Evolutionary conservation across 495 filamentous ascomycete species (phyloP).

Genomic region (Cladorrhinum samala): DNA sequence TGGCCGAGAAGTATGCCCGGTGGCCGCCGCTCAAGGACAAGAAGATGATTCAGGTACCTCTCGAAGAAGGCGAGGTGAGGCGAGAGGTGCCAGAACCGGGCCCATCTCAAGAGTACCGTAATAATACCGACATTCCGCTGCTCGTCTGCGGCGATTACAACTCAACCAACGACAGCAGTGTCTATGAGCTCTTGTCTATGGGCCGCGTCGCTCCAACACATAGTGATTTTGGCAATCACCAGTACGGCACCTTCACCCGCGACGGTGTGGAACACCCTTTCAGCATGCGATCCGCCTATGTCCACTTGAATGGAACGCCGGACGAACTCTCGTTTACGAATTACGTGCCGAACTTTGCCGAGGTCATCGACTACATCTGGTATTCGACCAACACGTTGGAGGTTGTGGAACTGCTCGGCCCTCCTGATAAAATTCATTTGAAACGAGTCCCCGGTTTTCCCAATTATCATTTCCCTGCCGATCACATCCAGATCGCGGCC

Average conservation of each 20-base stretch:
- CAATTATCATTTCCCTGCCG: conserved; percentile 94
- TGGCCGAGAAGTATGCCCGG: conserved; percentile 75
- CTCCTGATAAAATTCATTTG: conserved; percentile 86
- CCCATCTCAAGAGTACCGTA: conserved; percentile 65
- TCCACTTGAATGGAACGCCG: conserved; percentile 53
- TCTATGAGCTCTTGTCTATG: conserved; percentile 78
- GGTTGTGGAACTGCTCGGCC: conserved; percentile 78
- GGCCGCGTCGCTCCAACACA: conserved; percentile 69
- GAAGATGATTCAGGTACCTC: conserved; percentile 59
- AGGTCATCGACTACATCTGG: conserved; percentile 95
- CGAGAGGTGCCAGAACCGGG: conserved; percentile 41
- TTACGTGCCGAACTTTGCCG: conserved; percentile 85
- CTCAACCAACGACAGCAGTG: conserved; percentile 72
- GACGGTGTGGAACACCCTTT: conserved; percentile 93
- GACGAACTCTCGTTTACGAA: conserved; percentile 92
- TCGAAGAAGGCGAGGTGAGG: conserved; percentile 33
- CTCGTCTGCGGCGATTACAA: conserved; percentile 96
- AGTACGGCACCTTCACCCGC: conserved; percentile 85
- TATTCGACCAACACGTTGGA: conserved; percentile 88
- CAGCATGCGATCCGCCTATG: conserved; percentile 82
- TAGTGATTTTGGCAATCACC: conserved; percentile 60
- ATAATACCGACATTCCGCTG: conserved; percentile 79
- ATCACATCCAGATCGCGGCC: conserved; percentile 87
- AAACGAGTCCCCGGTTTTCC: conserved; percentile 89
- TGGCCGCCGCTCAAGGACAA: conserved; percentile 74